Percentiles rank a stretch among this genome's conserved stretches.
Conservation (phyloP, 768 basidiomycete genomes). For the Tricholoma furcatifolium region DNA sequence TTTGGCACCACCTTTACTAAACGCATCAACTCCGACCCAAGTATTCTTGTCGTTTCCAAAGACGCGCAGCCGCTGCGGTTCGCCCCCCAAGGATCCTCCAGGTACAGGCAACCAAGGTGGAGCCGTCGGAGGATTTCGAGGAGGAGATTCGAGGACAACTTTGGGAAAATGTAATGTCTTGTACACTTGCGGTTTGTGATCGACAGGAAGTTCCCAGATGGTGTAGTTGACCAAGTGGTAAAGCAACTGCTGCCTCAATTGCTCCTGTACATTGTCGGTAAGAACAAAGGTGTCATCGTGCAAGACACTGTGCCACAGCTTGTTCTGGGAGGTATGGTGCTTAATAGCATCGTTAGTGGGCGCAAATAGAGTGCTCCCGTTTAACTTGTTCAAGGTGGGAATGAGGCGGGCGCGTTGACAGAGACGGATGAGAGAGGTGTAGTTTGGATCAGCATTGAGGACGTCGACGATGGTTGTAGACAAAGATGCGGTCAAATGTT, state of each 20-base stretch:
- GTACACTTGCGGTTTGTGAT: conserved; percentile 39
- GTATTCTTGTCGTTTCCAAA: conserved; percentile 45
- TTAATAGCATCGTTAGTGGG: conserved; percentile 92
- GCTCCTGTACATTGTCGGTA: conserved; percentile 79
- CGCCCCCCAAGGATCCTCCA: conserved; percentile 75
- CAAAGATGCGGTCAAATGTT: conserved; percentile 23
- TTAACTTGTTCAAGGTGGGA: conserved; percentile 87
- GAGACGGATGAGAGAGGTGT: conserved; percentile 68
- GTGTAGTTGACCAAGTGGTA: conserved; percentile 92
- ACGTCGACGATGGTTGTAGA: conserved; percentile 75
- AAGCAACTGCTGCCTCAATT: conserved; percentile 86
- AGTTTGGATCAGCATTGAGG: conserved; percentile 74
- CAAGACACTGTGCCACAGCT: conserved; percentile 38
- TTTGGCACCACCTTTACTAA: conserved; percentile 71
- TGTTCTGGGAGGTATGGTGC: conserved; percentile 36
- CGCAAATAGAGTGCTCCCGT: conserved; percentile 85
- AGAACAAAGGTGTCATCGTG: conserved; percentile 36
- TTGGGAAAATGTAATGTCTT: conserved; percentile 76
- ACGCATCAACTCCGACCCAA: conserved; percentile 74
- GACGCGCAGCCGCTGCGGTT: conserved; percentile 79
- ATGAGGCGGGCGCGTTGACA: conserved; percentile 86
- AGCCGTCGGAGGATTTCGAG: conserved; percentile 64
- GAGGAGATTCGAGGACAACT: conserved; percentile 54
- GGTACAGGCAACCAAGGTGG: conserved; percentile 88
- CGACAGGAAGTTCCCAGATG: conserved; percentile 43